Evolutionary conservation across 2,329 filamentous ascomycete genomes (phyloP), one percentile per base, ranked within the genome.

Genomic region (Cladophialophora psammophila): DNA sequence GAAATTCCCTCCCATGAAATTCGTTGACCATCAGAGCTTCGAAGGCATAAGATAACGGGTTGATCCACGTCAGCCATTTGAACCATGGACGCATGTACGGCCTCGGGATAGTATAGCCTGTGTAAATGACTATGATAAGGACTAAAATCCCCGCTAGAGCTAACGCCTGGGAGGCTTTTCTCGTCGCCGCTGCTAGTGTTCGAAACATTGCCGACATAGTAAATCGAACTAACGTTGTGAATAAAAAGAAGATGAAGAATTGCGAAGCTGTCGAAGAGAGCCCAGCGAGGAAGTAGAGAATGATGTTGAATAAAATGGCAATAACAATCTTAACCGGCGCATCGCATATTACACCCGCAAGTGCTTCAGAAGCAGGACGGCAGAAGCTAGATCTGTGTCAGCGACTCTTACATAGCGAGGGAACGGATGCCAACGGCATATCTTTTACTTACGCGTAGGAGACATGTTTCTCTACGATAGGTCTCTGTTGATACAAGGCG

Each of bases 381-480:
- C 97, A 96, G 31, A 97, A 72, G 88, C 91, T 31, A 92, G 87
- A 56, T 91, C 82, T 9, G 90, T 83, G 83, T 80, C 78, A 91
- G 86, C 1, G 90, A 89, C 45, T 88, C 85, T 15, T 90, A 85
- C 1, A 91, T 79, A 0, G 85, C 86, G 32, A 83, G 83, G 13
- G 87, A 89, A 13, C 60, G 80, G 0, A 91, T 89, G 15, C 86
- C 92, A 69, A 96, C 92, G 87, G 86, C 65, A 67, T 52, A 72
- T 42, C 15, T 54, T 62, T n/a, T 55, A 63, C 77, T 89, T 85
- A 84, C 18, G 93, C 93, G 76, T 96, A 97, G 66, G 91, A 88
- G 64, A 85, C 81, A 73, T 97, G 94, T 77, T 97, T 97, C 76
- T 97, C 93, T 67, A 97, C 92, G 73, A 97, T 96, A 1, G 91